Evolutionary conservation across 192 early-diverging fungal species (phyloP).

Genomic region (Fimicolochytrium jonesii): DNA sequence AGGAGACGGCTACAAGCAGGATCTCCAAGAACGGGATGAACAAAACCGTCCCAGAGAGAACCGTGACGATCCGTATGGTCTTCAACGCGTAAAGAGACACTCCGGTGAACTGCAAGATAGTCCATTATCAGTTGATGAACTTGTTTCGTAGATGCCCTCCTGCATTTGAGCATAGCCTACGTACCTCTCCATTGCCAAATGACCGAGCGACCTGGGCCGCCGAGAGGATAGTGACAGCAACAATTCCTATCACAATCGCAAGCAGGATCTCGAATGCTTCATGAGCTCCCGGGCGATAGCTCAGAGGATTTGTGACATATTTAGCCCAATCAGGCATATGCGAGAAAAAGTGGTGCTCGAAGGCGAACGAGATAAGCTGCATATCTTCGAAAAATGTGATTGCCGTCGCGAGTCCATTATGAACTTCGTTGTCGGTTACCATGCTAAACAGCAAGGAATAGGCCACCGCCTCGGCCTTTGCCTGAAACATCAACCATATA

Average conservation of each 20-base stretch:
- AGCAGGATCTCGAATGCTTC: slow-evolving; percentile 6
- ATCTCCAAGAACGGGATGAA: slow-evolving; percentile 24
- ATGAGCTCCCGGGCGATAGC: slow-evolving; percentile 15
- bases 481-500: no score
- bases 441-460: slow-evolving; percentile 25
- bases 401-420: neutral
- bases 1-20: slow-evolving; percentile 19
- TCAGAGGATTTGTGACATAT: slow-evolving; percentile 22
- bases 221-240: slow-evolving; percentile 5
- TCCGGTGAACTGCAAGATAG: slow-evolving; percentile 17
- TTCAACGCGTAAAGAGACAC: slow-evolving; percentile 20
- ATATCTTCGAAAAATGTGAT: slow-evolving; percentile 26
- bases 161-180: no score
- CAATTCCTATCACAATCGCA: slow-evolving; percentile 15
- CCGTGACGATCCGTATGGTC: slow-evolving; percentile 19
- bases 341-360: slow-evolving; percentile 5
- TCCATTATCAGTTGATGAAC: neutral
- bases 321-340: slow-evolving; percentile 25
- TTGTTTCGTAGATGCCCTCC: no score
- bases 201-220: slow-evolving; percentile 18
- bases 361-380: slow-evolving; percentile 19
- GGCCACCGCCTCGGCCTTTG: slow-evolving; percentile 4
- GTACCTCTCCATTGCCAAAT: slow-evolving; percentile 26
- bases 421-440: slow-evolving; percentile 14
- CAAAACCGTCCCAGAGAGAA: slow-evolving; percentile 16